Evolutionary conservation across 2,329 filamentous ascomycete species (phyloP).

Genomic region (Fusarium domesticum): DNA sequence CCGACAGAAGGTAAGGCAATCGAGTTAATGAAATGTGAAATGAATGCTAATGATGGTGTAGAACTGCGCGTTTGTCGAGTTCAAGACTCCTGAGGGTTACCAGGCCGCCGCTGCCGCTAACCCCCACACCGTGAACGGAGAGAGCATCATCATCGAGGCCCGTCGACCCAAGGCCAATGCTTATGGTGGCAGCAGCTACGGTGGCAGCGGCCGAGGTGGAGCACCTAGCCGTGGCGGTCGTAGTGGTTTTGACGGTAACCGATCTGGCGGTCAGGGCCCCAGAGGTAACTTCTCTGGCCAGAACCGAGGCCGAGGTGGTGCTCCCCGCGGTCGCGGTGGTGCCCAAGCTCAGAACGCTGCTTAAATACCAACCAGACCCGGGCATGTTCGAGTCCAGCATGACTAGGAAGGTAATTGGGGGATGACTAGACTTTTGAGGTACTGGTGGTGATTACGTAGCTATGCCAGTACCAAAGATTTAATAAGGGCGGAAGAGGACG

Average conservation of each 20-base stretch:
- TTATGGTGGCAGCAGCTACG: constrained; percentile 67
- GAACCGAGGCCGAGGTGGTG: constrained; percentile 63
- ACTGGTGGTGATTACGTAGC: not conserved
- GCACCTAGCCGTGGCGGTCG: constrained; percentile 58
- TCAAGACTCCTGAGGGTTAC: constrained; percentile 76
- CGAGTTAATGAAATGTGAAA: not conserved
- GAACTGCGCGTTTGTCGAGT: constrained; percentile 98
- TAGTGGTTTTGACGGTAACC: constrained; percentile 59
- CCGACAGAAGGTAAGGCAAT: constrained; percentile 70
- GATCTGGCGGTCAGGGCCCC: constrained; percentile 59
- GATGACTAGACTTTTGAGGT: not conserved
- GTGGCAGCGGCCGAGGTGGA: constrained; percentile 59
- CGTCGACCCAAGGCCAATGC: constrained; percentile 73
- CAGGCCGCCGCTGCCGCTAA: constrained; percentile 79
- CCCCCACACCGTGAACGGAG: constrained; percentile 78
- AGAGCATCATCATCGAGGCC: constrained; percentile 83
- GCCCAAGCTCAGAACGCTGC: constrained; percentile 54
- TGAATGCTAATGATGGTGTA: constrained; percentile 37
- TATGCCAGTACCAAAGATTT: constrained; percentile 4
- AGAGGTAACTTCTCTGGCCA: constrained; percentile 69
- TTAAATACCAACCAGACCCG: constrained; percentile 30
- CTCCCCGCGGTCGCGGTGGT: constrained; percentile 62
- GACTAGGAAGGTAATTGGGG: not conserved
- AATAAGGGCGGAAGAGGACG: constrained; percentile 3
- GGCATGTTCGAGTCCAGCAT: not conserved